A percentile compares a stretch with the other conserved stretches of the same genome.
Conservation (phyloP, 148 eudicot genomes). For the Diospyros kaki region DNA sequence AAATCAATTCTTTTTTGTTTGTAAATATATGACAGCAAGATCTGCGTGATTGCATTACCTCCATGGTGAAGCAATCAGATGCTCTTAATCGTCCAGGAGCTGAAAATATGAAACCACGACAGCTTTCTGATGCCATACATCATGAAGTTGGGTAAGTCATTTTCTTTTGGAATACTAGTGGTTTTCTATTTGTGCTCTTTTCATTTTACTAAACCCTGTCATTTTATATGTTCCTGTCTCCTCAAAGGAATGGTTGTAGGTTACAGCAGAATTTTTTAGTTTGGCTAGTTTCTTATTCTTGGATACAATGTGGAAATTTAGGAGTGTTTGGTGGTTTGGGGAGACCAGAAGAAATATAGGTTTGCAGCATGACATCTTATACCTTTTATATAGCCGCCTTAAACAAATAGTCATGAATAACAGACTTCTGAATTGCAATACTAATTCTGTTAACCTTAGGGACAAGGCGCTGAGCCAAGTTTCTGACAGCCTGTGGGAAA, state of each 20-base stretch:
- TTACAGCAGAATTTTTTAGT: background rate
- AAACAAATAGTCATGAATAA: background rate
- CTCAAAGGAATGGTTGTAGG: background rate
- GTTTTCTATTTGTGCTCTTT: background rate
- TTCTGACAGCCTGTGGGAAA: slow-evolving; percentile 73
- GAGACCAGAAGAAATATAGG: slow-evolving; percentile 8
- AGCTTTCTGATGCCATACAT: slow-evolving; percentile 86
- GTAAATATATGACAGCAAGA: slow-evolving; percentile 53
- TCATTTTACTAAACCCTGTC: too few relatives aligned
- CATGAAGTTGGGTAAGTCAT: slow-evolving; percentile 69
- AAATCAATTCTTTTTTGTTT: too few relatives aligned
- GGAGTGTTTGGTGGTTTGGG: background rate
- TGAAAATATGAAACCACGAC: slow-evolving; percentile 69
- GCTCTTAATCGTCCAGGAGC: slow-evolving; percentile 66
- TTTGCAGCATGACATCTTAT: background rate
- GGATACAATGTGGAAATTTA: background rate
- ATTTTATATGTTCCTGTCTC: background rate
- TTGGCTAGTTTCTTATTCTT: background rate
- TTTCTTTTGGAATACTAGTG: background rate
- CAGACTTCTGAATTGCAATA: background rate
- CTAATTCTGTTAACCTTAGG: slow-evolving; percentile 32
- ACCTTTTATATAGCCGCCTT: background rate
- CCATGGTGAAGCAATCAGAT: slow-evolving; percentile 65
- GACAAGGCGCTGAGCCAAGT: slow-evolving; percentile 58
- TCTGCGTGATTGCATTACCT: slow-evolving; percentile 55